Base-by-base conservation (phyloP, 2,329 filamentous ascomycete genomes). In the Neonectria sp. region DNA sequence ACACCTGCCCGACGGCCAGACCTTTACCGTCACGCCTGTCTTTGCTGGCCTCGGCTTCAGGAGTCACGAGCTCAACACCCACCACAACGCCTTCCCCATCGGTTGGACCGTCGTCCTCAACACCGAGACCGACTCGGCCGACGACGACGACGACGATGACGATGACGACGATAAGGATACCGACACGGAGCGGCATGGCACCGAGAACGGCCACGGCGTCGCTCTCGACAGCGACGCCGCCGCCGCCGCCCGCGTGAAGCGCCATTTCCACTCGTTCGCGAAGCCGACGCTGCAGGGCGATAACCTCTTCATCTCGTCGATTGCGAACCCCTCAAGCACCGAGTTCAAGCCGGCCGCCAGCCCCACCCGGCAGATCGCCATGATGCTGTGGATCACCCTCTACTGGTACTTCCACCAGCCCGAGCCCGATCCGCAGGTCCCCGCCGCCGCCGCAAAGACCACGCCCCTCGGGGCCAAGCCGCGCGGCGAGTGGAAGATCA, bases 361-460 rank as follows among this genome's bases (percentile, higher is more conserved):
- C 68, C 94, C 94, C 0, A 96, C 94, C 1, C 87, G 95, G 51
- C 93, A 97, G 82, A 93, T 97, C 67, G 95, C 95, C 72, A 95
- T 98, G 93, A 97, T 98, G 92, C 87, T 98, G 7, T 98, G 94
- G 93, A 90, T 95, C 37, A 95, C 94, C 1, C 85, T 98, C 48
- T 97, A 94, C 84, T 98, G 95, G 95, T 98, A 98, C 84, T 98
- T 98, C 75, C 95, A 98, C 82, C 94, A 97, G 79, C 88, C 90
- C 1, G 88, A 92, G 73, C 95, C 95, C 0, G 85, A 87, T 25
- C 85, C 88, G 0, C 87, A 89, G 56, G 77, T 96, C 37, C 85
- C 86, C 21, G 93, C 89, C 7, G 83, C 89, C 6, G 84, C 88
- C 0, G 93, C 91, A 1, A 88, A 86, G 70, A 79, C 86, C 64